These are phyloP conservation scores for Diaporthe caulivora DNA, from an alignment of 2,329 filamentous ascomycete genomes.

Conservation along the genomic window DNA sequence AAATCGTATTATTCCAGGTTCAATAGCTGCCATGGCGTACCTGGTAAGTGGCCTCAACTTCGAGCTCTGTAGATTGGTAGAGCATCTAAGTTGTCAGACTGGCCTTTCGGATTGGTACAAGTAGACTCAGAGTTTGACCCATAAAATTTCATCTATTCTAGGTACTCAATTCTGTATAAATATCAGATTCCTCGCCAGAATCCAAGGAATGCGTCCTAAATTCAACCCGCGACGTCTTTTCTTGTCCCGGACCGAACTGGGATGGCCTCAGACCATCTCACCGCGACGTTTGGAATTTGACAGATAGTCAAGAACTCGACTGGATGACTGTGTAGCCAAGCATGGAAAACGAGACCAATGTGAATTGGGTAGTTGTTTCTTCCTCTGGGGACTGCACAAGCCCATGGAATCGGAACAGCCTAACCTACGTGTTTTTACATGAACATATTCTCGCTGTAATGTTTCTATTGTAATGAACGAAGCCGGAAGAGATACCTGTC, in stretches of 20 bases:
- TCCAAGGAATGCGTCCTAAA: background rate
- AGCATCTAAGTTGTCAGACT: background rate
- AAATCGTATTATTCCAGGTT: fast-evolving
- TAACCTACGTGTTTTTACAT: background rate
- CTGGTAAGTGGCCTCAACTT: background rate
- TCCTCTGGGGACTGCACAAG: background rate
- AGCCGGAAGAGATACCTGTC: too few species aligned
- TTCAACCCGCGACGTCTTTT: background rate
- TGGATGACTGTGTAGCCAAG: too few species aligned
- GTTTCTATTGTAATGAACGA: background rate
- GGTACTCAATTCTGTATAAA: background rate
- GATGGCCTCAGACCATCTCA: background rate
- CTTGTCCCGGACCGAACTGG: background rate
- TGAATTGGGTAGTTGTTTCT: too few species aligned
- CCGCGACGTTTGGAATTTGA: background rate
- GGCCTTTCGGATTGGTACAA: too few species aligned
- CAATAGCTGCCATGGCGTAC: too few species aligned
- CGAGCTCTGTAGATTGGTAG: background rate
- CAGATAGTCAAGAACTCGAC: too few species aligned
- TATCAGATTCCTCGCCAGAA: too few species aligned
- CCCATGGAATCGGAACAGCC: too few species aligned
- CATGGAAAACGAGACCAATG: too few species aligned
- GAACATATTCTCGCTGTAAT: background rate
- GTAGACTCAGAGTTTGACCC: too few species aligned
- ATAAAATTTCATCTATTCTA: background rate